Evolutionary conservation across 78 protist species (phyloP), one percentile per base, ranked within the genome.

Genomic region (Corallochytrium limacisporum): DNA sequence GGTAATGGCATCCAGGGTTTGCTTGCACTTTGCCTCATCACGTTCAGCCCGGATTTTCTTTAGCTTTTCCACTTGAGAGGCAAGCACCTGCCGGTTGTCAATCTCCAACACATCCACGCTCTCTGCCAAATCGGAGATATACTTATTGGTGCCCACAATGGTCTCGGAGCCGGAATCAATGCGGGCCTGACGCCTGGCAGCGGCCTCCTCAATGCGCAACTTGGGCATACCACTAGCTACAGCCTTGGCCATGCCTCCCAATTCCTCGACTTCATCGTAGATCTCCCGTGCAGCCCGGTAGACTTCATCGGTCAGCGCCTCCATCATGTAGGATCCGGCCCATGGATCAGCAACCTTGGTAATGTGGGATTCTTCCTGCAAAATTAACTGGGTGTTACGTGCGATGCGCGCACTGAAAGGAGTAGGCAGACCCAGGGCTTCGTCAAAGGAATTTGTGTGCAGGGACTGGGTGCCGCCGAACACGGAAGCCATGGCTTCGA

Each of bases 401-500:
- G 98, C 98, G 2, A 95, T 69, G 33, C 95, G 63, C 18, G 97
- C 87, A 4, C 84, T 69, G 77, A 80, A 76, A 16, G 57, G 87
- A 7, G 98, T 92, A 22, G 98, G 98, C 47, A 95, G 88, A 10
- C 31, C 72, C 15, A 94, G 66, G 18, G 98, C 98, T 49, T 92
- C 94, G 57, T 87, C 90, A 2, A 88, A 55, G 38, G 90, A 60
- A 69, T 88, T 88, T 5, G 91, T 91, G 80, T 94, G 96, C 31
- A 94, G 79, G 20, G 82, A 62, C 78, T 95, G 98, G 18, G 96
- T 89, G 33, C 97, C 96, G n/a, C 68, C 98, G 26, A 92, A 70
- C 26, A 78, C 82, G 4, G 98, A 97, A 3, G 97, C 94, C 94
- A 95, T 88, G 2, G 97, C 98, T 65, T 95, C 98, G 24, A 95